Base-by-base conservation (phyloP, 2,329 filamentous ascomycete genomes). In the Alternaria atra region DNA sequence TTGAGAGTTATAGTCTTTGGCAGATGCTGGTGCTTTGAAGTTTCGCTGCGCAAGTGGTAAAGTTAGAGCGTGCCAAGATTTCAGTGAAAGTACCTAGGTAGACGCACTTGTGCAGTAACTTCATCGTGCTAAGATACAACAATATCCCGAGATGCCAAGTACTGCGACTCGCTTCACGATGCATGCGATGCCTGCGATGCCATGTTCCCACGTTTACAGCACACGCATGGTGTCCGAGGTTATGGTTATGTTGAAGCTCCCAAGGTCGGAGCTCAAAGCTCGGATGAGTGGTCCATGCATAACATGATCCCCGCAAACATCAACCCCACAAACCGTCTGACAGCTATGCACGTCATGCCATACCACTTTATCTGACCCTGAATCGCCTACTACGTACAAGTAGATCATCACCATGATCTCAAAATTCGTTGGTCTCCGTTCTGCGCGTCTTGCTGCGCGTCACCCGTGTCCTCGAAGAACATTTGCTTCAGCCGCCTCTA, bases 391-490 rank as follows among this genome's bases (percentile, higher is more conserved):
- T 32, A 23, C 46, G 23, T 20, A 17, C 35, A 13, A 43, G 48
- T 25, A 27, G 23, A n/a, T 40, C 43, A 32, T 53, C 52, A 48
- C 48, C 47, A 78, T 79, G 76, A 62, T 68, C 4, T 73, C 72
- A 8, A 77, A 72, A 53, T 71, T 77, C 40, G 56, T 56, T 52
- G 73, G 69, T 46, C 67, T 77, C 10, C 75, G 75, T 37, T 61
- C 75, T 25, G 73, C 72, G 47, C 75, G 76, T 60, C 74, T 79
- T 32, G 76, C 75, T 53, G 73, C 75, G 25, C 76, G 75, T 44
- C 66, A 78, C 58, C 73, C 76, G 39, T 69, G 64, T 52, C 69
- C 51, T 29, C 69, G 63, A 40, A 61, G 77, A 55, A 66, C 65
- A 20, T 75, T 76, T 64, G 75, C 75, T 40, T 74, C 77, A 35